Percentiles rank a stretch among this genome's conserved stretches.
Conservation (phyloP, 2,329 filamentous ascomycete species). For the Cercospora citrullina region DNA sequence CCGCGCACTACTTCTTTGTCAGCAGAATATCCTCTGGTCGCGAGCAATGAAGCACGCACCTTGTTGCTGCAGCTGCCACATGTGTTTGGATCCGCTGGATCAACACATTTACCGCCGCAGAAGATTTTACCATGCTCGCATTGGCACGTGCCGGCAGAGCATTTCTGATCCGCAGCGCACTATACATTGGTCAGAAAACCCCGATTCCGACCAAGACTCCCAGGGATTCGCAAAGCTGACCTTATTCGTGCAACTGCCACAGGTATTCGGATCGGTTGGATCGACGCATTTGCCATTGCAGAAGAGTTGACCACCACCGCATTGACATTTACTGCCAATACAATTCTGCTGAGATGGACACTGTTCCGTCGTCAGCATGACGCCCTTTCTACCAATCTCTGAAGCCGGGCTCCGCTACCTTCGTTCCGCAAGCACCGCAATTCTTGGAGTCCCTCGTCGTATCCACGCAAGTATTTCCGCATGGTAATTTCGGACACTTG, state of each 20-base stretch:
- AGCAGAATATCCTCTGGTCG: neutral
- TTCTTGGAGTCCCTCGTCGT: neutral
- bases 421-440: neutral
- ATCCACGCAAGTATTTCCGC: neutral
- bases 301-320: neutral
- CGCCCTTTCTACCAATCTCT: neutral
- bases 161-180: neutral
- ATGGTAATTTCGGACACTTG: neutral
- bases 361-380: neutral
- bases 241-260: neutral
- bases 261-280: neutral
- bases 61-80: neutral
- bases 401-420: neutral
- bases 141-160: neutral
- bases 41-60: neutral
- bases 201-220: neutral
- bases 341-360: neutral
- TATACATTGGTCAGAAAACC: neutral
- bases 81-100: neutral
- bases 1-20: neutral
- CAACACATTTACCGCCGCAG: neutral
- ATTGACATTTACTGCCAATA: neutral
- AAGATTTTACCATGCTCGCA: neutral
- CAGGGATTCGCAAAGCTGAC: neutral
- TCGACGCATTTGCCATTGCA: neutral